These are phyloP conservation scores for Erigeron philadelphicus DNA, from an alignment of 140 eudicot genomes.

Conservation along the genomic window DNA sequence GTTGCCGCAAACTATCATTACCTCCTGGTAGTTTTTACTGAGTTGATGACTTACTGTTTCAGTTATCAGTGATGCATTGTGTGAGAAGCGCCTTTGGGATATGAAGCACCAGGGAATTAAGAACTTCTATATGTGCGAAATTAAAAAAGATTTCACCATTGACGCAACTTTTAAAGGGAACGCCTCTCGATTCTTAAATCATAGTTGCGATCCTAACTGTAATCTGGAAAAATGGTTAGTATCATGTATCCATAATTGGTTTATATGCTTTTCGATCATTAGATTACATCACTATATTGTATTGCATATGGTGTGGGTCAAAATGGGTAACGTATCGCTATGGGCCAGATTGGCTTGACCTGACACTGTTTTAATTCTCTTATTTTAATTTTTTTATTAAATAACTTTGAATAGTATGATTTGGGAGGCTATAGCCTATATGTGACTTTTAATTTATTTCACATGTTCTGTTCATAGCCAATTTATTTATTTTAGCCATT, in stretches of 20 bases:
- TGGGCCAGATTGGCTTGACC: too few relatives aligned
- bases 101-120: slow-evolving; percentile 45
- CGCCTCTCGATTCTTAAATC: slow-evolving; percentile 69
- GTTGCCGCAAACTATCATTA: neutral
- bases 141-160: slow-evolving; percentile 61
- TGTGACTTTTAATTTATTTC: too few relatives aligned
- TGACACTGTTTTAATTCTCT: too few relatives aligned
- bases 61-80: slow-evolving; percentile 36
- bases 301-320: neutral
- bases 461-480: too few relatives aligned
- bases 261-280: neutral
- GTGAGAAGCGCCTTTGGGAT: slow-evolving; percentile 65
- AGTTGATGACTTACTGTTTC: slow-evolving; percentile 20
- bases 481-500: too few relatives aligned
- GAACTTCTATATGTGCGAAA: slow-evolving; percentile 64
- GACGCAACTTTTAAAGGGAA: slow-evolving; percentile 83
- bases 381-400: too few relatives aligned
- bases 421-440: too few relatives aligned
- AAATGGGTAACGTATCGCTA: neutral
- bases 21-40: slow-evolving; percentile 7
- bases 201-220: slow-evolving; percentile 47
- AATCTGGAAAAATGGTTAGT: slow-evolving; percentile 77
- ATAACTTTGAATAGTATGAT: too few relatives aligned
- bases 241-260: slow-evolving; percentile 5
- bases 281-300: neutral